Evolutionary conservation across 73 alveolate genomes (phyloP), one percentile per base, ranked within the genome.

Genomic region (Paramecium tetraurelia): DNA sequence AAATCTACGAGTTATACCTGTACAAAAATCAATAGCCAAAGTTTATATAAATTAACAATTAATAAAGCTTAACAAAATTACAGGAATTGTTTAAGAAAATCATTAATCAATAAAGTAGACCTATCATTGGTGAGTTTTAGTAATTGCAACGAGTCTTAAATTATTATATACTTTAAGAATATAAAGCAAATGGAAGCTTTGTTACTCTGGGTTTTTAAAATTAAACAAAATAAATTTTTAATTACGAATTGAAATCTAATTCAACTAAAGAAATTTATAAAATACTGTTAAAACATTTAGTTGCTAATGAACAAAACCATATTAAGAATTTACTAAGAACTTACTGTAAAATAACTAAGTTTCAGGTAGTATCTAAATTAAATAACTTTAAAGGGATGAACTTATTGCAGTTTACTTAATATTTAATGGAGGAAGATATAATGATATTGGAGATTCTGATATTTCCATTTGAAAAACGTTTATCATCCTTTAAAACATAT

Each of bases 291-390:
- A 24, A 44, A 24, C 27, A 80, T 48, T 48, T 80, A 22, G 90
- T 80, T n/a, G 70, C 70, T 11, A 44, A 48, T 80, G 43, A 80
- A 22, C 12, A 48, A 44, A 27, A 18, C 43, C 35, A 21, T 22
- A 80, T 80, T 2, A 80, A 46, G 57, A 80, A 80, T 80, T 33
- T 80, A 22, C 8, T 80, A 5, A 80, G 76, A 46, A 80, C 76
- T 24, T 80, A 44, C 14, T 80, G 90, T 80, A 24, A 22, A 80
- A 24, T 80, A 8, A 24, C 46, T 10, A 27, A 80, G 20, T 80
- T 43, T 80, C 7, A 27, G 16, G 38, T 80, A 44, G 70, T 80
- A 0, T 44, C 76, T 10, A 80, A 80, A 24, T 22, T 80, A 41
- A 80, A 80, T 18, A 41, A 80, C 22, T 31, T 48, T 24, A 40